Evolutionary conservation across 495 filamentous ascomycete genomes (phyloP), one percentile per base, ranked within the genome.

Genomic region (Sordaria brevicollis): DNA sequence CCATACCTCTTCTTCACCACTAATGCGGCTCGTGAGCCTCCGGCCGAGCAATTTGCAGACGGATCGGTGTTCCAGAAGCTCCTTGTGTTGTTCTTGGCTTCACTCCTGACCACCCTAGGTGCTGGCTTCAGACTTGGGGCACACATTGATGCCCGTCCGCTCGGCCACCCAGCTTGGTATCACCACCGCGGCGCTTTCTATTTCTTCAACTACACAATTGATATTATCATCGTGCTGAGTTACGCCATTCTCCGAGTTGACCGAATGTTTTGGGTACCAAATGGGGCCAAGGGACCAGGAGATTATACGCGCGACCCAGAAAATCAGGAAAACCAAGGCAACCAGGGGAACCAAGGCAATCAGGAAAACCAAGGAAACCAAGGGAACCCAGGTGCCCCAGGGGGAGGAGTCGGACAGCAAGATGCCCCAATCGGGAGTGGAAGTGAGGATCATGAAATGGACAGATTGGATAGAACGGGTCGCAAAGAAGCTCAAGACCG

Each of bases 161-260:
- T 75, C 10, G 76, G 54, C 2, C 29, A 91, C 36, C 90, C 93
- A 13, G 85, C 87, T 1, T 90, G 87, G 84, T 96, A 91, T 71
- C 84, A 91, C 71, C 79, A 75, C 73, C 90, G 89, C 73, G 86
- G 87, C 3, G 86, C 85, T 73, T 97, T 93, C 79, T 97, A 94
- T 79, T 73, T 88, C 72, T 93, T 96, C 81, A 87, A 90, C 75
- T 93, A 92, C 72, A 80, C 79, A 1, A 81, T 92, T 10, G 94
- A 97, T 77, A 77, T 92, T 34, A 39, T 89, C 10, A 86, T 94
- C n/a, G 83, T 94, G 0, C 78, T 78, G 5, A 71, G 89, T 3
- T 93, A 90, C 76, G 82, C 87, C 0, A 67, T 90, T 8, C 79
- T 80, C 11, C 83, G 92, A 34, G 85, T 94, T 39, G 93, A 97